phyloP scores from a whole-genome alignment of 345 rosid species.

The Iberis pinnata region DNA sequence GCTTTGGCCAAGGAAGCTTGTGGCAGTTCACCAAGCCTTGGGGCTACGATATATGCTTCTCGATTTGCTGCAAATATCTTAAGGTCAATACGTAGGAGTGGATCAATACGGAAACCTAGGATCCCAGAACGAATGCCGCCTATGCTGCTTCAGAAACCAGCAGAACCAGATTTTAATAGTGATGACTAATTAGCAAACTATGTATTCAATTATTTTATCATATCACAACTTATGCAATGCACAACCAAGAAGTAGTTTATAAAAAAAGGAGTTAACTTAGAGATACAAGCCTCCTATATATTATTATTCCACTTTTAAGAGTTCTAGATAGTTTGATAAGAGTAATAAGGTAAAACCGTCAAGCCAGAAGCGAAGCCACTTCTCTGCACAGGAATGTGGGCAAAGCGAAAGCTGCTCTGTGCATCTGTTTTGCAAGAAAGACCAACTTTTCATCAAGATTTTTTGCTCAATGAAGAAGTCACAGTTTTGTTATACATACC shows the following conservation, averaged over 20 bases:
- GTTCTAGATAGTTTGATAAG: conserved; percentile 13
- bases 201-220: conserved; percentile 5
- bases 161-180: conserved; percentile 82
- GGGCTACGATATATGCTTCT: conserved; percentile 82
- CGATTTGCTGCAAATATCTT: conserved; percentile 80
- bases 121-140: conserved; percentile 55
- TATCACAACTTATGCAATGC: conserved; percentile 6
- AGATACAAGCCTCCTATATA: conserved; percentile 20
- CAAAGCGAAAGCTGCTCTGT: conserved; percentile 74
- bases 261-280: conserved; percentile 12
- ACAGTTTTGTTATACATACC: conserved; percentile 30
- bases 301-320: conserved; percentile 8
- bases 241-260: conserved; percentile 4
- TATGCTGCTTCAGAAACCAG: conserved; percentile 73
- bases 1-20: conserved; percentile 58
- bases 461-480: conserved; percentile 10
- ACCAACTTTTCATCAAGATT: neutral
- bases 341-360: neutral
- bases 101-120: conserved; percentile 50
- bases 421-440: conserved; percentile 52
- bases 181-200: conserved; percentile 32
- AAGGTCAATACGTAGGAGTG: conserved; percentile 43
- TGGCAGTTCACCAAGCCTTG: conserved; percentile 71
- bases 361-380: conserved; percentile 41
- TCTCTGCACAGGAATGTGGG: conserved; percentile 80